phyloP scores from a whole-genome alignment of 1,139 yeast genomes.

The Diutina mesorugosa region DNA sequence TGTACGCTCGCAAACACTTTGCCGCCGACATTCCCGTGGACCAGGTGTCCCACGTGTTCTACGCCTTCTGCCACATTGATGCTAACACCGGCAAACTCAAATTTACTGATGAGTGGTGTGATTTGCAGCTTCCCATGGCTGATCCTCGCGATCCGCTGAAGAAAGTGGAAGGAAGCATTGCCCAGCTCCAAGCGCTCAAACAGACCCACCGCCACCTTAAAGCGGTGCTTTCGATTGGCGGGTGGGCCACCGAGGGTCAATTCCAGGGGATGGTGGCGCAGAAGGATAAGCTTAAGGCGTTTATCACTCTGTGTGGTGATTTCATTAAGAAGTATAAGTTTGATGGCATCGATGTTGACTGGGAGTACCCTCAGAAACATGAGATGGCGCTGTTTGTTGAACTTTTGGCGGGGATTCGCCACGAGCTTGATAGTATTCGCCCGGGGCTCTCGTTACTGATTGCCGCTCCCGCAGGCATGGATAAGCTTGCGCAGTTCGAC shows the following conservation, averaged over 20 bases:
- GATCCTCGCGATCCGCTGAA: slow-evolving; percentile 5
- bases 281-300: slow-evolving; percentile 22
- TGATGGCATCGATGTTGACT: slow-evolving; percentile 89
- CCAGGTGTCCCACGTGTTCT: slow-evolving; percentile 54
- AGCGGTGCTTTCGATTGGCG: slow-evolving; percentile 71
- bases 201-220: slow-evolving; percentile 35
- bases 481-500: slow-evolving; percentile 10
- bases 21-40: slow-evolving; percentile 55
- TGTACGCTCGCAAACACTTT: slow-evolving; percentile 47
- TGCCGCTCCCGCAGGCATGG: slow-evolving; percentile 62
- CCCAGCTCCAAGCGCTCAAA: slow-evolving; percentile 42
- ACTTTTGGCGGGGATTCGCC: slow-evolving; percentile 31
- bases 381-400: slow-evolving; percentile 35
- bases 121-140: slow-evolving; percentile 30
- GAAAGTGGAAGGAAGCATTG: slow-evolving; percentile 33
- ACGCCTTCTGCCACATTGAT: slow-evolving; percentile 61
- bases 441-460: slow-evolving; percentile 35
- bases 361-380: slow-evolving; percentile 68
- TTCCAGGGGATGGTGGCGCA: slow-evolving; percentile 36
- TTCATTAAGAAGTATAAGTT: slow-evolving; percentile 46
- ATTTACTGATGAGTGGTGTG: slow-evolving; percentile 60
- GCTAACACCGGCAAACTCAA: slow-evolving; percentile 37
- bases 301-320: slow-evolving; percentile 37
- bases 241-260: slow-evolving; percentile 56
- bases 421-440: slow-evolving; percentile 18